phyloP scores from a whole-genome alignment of 2,329 filamentous ascomycete species.

The Fusarium metavorans region DNA sequence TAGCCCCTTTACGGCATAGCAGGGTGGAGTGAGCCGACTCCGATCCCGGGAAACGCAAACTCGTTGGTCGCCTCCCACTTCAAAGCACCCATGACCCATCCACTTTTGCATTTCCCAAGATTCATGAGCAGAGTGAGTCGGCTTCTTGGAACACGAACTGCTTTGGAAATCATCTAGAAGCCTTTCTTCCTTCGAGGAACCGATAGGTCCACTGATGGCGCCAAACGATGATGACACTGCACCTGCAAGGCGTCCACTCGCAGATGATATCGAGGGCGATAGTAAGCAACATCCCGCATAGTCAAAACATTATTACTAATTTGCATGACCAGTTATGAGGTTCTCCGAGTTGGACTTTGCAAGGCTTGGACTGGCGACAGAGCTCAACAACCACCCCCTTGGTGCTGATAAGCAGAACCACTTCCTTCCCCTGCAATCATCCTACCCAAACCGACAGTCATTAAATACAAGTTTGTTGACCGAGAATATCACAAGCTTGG shows the following conservation, averaged over 20 bases:
- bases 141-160: too few relatives aligned
- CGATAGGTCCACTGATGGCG: slow-evolving; percentile 1
- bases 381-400: neutral
- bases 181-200: neutral
- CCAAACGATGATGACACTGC: neutral
- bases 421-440: neutral
- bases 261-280: slow-evolving; percentile 25
- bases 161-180: too few relatives aligned
- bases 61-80: neutral
- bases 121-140: neutral
- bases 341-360: slow-evolving; percentile 35
- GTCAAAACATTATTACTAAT: neutral
- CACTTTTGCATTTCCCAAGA: neutral
- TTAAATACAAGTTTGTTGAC: neutral
- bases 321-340: slow-evolving; percentile 18
- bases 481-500: neutral
- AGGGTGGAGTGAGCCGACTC: neutral
- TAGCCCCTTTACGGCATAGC: neutral
- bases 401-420: neutral
- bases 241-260: neutral
- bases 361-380: slow-evolving; percentile 14
- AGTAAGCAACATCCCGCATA: slow-evolving; percentile 2
- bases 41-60: slow-evolving; percentile 4
- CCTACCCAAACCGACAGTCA: neutral
- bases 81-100: neutral